Conservation (phyloP, 148 eudicot species). For the Limonium bicolor region DNA sequence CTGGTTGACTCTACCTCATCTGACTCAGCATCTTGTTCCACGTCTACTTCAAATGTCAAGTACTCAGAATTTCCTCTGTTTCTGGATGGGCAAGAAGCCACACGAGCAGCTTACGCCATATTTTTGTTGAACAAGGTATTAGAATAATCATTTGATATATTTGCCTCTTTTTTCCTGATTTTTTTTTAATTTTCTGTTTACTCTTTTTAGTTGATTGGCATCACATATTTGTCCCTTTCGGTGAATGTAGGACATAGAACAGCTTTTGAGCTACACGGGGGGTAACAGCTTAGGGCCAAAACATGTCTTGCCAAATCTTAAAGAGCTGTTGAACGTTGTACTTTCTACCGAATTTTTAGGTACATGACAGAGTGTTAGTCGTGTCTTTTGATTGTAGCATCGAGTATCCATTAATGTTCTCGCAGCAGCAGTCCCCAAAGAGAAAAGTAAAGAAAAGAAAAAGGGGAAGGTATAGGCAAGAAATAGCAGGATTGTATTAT, state of each 20-base stretch:
- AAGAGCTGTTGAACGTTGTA: slow-evolving; percentile 59
- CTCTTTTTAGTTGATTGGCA: not conserved
- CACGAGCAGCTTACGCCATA: slow-evolving; percentile 89
- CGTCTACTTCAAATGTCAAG: slow-evolving; percentile 28
- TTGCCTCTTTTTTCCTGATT: not conserved
- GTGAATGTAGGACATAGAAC: slow-evolving; percentile 75
- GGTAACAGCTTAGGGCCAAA: slow-evolving; percentile 86
- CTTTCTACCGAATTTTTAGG: slow-evolving; percentile 64
- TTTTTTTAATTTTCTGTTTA: not conserved
- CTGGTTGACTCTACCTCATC: slow-evolving; percentile 36
- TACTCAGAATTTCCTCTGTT: slow-evolving; percentile 83
- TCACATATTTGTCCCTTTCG: not conserved
- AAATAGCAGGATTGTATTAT: too few species aligned
- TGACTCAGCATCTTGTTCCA: slow-evolving; percentile 23
- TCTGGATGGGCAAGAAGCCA: slow-evolving; percentile 88
- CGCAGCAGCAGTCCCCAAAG: too few species aligned
- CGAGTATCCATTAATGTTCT: too few species aligned
- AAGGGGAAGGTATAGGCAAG: too few species aligned
- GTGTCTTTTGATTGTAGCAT: too few species aligned
- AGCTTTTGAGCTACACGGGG: slow-evolving; percentile 78
- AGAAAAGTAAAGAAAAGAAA: too few species aligned
- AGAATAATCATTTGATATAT: not conserved
- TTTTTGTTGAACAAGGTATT: slow-evolving; percentile 92
- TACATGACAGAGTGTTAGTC: too few species aligned
- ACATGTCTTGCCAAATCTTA: slow-evolving; percentile 73